Evolutionary conservation across 1,284 basidiomycete species (phyloP).

Genomic region (Ustilago crameri): DNA sequence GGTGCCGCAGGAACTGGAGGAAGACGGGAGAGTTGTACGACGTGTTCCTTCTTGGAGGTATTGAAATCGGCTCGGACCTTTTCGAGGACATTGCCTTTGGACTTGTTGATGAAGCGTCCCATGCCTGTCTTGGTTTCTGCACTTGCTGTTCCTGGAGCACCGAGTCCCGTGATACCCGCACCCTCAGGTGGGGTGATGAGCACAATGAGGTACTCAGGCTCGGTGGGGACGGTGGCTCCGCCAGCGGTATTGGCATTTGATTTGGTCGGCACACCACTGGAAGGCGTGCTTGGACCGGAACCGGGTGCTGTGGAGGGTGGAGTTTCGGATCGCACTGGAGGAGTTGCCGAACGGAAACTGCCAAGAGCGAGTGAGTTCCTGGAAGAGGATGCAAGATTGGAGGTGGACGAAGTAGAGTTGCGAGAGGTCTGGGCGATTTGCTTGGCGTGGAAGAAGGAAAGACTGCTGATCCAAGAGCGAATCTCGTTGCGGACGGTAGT

Average conservation of each 20-base stretch:
- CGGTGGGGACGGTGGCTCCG: slow-evolving; percentile 17
- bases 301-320: slow-evolving; percentile 14
- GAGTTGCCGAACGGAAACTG: slow-evolving; percentile 30
- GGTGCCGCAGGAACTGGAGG: slow-evolving; percentile 50
- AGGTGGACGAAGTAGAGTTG: slow-evolving; percentile 12
- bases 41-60: slow-evolving; percentile 79
- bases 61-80: slow-evolving; percentile 95
- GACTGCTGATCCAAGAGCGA: slow-evolving; percentile 61
- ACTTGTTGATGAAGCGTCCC: slow-evolving; percentile 75
- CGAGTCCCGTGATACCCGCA: slow-evolving; percentile 15
- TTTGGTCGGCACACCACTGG: slow-evolving; percentile 10
- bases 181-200: slow-evolving; percentile 59
- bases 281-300: slow-evolving; percentile 42
- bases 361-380: slow-evolving; percentile 34
- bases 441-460: slow-evolving; percentile 46
- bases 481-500: slow-evolving; percentile 64
- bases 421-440: slow-evolving; percentile 10
- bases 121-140: slow-evolving; percentile 69
- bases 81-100: slow-evolving; percentile 85
- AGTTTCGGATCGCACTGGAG: slow-evolving; percentile 34
- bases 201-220: slow-evolving; percentile 65
- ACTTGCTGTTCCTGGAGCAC: slow-evolving; percentile 74
- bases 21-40: slow-evolving; percentile 40
- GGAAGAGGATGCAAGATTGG: slow-evolving; percentile 19
- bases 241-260: neutral